Conservation (phyloP, 1,139 yeast species). For the Hemisphaericaspora xylanilytica region DNA sequence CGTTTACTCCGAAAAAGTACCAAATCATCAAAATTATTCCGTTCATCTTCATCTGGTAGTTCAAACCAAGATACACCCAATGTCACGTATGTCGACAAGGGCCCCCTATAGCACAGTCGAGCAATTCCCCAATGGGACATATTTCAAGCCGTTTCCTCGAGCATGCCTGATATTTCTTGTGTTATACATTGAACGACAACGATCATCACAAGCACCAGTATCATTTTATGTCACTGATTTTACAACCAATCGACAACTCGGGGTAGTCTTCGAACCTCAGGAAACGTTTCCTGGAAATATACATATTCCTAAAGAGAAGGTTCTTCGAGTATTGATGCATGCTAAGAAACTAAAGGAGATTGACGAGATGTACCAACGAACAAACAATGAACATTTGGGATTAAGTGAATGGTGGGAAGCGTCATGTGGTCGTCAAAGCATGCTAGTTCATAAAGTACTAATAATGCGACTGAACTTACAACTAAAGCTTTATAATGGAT, state of each 20-base stretch:
- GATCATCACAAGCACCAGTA: background rate
- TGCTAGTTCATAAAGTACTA: conserved; percentile 6
- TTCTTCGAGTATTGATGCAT: conserved; percentile 1
- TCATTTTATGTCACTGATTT: conserved; percentile 9
- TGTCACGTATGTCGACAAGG: background rate
- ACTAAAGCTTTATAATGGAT: conserved; percentile 6
- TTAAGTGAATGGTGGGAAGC: background rate
- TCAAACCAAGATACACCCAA: background rate
- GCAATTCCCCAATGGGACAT: background rate
- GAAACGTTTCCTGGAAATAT: conserved; percentile 1
- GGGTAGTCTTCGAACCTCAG: background rate
- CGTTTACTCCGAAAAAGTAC: too few species aligned
- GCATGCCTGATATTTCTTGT: background rate
- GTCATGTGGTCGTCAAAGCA: background rate
- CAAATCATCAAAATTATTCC: too few species aligned
- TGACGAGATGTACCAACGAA: background rate
- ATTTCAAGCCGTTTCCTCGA: background rate
- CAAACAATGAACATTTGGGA: conserved; percentile 1
- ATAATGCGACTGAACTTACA: conserved; percentile 7
- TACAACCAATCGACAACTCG: conserved; percentile 6
- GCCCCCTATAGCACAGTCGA: background rate
- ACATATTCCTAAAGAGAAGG: background rate
- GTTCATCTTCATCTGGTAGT: background rate
- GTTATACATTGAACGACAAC: background rate
- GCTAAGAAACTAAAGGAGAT: background rate